Conservation (phyloP, 1,284 basidiomycete species). For the Apiotrichum gracile region DNA sequence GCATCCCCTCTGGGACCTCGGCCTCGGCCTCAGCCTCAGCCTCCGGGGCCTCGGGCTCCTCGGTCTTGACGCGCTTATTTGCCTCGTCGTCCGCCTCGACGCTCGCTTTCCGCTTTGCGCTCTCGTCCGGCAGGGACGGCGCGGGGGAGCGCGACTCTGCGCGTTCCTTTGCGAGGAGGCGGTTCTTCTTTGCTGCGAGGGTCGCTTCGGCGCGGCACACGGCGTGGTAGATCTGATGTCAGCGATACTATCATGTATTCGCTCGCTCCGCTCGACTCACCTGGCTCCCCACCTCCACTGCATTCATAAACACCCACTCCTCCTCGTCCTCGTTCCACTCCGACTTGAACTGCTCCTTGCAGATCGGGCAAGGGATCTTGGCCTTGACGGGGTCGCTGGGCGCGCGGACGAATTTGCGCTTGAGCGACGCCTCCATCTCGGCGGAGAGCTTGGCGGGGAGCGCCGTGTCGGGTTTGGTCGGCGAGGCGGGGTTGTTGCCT, state of each 20-base stretch:
- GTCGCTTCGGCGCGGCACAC: constrained; percentile 60
- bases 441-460: constrained; percentile 48
- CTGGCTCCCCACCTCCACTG: constrained; percentile 71
- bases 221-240: constrained; percentile 72
- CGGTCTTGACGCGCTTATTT: constrained; percentile 23
- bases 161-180: constrained; percentile 18
- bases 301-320: constrained; percentile 98
- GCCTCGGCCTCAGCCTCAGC: background rate
- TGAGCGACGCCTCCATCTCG: constrained; percentile 68
- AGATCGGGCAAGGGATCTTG: constrained; percentile 84
- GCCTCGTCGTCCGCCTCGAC: constrained; percentile 7
- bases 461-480: constrained; percentile 4
- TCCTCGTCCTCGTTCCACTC: constrained; percentile 96
- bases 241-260: background rate
- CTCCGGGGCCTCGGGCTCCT: background rate
- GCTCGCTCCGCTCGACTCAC: constrained; percentile 50
- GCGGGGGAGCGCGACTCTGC: constrained; percentile 6
- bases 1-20: background rate
- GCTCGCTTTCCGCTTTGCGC: constrained; percentile 18
- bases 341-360: constrained; percentile 87
- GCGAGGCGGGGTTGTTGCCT: constrained; percentile 21
- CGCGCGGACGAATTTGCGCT: constrained; percentile 75
- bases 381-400: constrained; percentile 70
- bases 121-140: background rate
- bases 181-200: background rate